phyloP scores from a whole-genome alignment of 805 yeast species.

The Torulaspora indica region DNA sequence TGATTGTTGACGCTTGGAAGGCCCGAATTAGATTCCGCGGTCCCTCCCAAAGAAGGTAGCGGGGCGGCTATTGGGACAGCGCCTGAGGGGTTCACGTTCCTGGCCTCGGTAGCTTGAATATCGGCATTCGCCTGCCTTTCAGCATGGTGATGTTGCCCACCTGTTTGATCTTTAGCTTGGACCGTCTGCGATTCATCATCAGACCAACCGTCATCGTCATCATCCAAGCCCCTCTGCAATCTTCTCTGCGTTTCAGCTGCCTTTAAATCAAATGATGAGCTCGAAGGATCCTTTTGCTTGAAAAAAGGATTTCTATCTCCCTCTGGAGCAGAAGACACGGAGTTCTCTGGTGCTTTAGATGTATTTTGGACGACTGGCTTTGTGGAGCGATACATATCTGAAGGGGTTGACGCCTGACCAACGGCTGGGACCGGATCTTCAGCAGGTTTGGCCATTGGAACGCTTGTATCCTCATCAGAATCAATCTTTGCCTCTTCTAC shows the following conservation, averaged over 20 bases:
- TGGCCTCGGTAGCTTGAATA: neutral
- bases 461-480: slow-evolving; percentile 35
- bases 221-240: slow-evolving; percentile 52
- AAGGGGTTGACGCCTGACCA: neutral
- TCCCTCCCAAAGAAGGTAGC: slow-evolving; percentile 1
- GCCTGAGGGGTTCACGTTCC: slow-evolving; percentile 2
- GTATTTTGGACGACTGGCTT: neutral
- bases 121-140: neutral
- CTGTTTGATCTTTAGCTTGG: slow-evolving; percentile 29
- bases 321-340: slow-evolving; percentile 14
- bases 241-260: slow-evolving; percentile 67
- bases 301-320: slow-evolving; percentile 52
- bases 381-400: neutral
- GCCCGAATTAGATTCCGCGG: slow-evolving; percentile 16
- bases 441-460: neutral
- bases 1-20: slow-evolving; percentile 26
- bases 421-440: neutral
- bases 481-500: slow-evolving; percentile 49
- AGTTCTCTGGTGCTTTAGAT: neutral
- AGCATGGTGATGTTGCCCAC: slow-evolving; percentile 13
- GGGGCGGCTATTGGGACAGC: slow-evolving; percentile 17
- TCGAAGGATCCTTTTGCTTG: slow-evolving; percentile 39
- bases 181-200: slow-evolving; percentile 34
- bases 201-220: slow-evolving; percentile 36
- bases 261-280: slow-evolving; percentile 45